A percentile compares a stretch with the other conserved stretches of the same genome.
Evolutionary conservation across 129 eudicot genomes (phyloP).

Genomic region (Pulicaria dysenterica): DNA sequence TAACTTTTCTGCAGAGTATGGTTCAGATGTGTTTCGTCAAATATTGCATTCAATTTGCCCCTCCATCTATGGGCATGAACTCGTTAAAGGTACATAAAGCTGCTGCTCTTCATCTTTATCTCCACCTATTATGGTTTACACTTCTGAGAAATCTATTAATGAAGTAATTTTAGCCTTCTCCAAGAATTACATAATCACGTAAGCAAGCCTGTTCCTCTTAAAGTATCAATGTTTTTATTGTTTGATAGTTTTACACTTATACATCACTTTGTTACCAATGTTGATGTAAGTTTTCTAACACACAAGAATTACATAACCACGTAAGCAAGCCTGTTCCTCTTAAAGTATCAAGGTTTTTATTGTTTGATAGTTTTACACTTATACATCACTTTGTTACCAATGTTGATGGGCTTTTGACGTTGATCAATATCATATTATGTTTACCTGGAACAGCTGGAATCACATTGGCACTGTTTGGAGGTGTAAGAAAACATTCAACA

Average conservation of each 20-base stretch:
- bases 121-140: not conserved
- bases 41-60: constrained; percentile 93
- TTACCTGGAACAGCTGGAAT: constrained; percentile 62
- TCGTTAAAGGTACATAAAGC: constrained; percentile 76
- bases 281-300: no score
- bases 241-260: not conserved
- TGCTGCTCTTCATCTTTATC: not conserved
- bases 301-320: not conserved
- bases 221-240: not conserved
- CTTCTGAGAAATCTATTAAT: not conserved
- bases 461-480: constrained; percentile 83
- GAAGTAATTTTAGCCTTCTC: not conserved
- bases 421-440: not conserved
- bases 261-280: not conserved
- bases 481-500: constrained; percentile 87
- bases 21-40: constrained; percentile 82
- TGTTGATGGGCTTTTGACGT: constrained; percentile 1
- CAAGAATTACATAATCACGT: not conserved
- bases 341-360: not conserved
- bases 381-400: not conserved
- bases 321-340: constrained; percentile 5
- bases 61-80: constrained; percentile 97
- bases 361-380: not conserved
- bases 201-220: constrained; percentile 8
- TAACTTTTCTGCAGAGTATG: constrained; percentile 68